phyloP scores from a whole-genome alignment of 2,329 filamentous ascomycete species.

The Myriosclerotinia scirpicola region DNA sequence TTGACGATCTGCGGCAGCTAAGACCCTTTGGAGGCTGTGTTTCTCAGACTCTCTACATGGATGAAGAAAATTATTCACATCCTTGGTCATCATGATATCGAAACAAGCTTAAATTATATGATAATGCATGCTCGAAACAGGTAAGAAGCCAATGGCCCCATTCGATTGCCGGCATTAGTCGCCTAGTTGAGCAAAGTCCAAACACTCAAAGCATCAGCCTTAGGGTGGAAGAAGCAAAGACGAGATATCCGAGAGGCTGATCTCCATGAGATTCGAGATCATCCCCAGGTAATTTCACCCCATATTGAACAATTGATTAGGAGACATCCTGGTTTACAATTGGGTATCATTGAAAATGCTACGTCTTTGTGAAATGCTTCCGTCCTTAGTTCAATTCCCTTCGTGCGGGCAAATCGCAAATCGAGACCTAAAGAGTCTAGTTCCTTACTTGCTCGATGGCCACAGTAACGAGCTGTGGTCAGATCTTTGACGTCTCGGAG shows the following conservation, averaged over 20 bases:
- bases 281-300: background rate
- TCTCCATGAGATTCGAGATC: constrained; percentile 7
- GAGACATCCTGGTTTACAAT: constrained; percentile 12
- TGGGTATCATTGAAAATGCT: constrained; percentile 8
- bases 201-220: constrained; percentile 22
- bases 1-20: constrained; percentile 10
- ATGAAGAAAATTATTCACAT: constrained; percentile 1
- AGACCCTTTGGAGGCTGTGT: constrained; percentile 8
- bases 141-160: background rate
- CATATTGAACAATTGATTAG: constrained; percentile 12
- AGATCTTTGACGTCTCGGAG: constrained; percentile 27
- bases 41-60: background rate
- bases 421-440: background rate
- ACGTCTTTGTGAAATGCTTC: background rate
- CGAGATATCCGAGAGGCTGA: constrained; percentile 16
- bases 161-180: background rate
- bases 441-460: constrained; percentile 3
- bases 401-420: background rate
- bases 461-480: constrained; percentile 6
- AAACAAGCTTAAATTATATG: constrained; percentile 16
- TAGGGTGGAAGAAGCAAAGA: constrained; percentile 14
- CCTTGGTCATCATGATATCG: constrained; percentile 5
- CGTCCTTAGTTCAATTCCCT: background rate
- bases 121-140: constrained; percentile 9
- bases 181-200: background rate